Percentiles rank a stretch among this genome's conserved stretches.
Conservation (phyloP, 169 alveolate genomes). For the Babesia gibsoni region DNA sequence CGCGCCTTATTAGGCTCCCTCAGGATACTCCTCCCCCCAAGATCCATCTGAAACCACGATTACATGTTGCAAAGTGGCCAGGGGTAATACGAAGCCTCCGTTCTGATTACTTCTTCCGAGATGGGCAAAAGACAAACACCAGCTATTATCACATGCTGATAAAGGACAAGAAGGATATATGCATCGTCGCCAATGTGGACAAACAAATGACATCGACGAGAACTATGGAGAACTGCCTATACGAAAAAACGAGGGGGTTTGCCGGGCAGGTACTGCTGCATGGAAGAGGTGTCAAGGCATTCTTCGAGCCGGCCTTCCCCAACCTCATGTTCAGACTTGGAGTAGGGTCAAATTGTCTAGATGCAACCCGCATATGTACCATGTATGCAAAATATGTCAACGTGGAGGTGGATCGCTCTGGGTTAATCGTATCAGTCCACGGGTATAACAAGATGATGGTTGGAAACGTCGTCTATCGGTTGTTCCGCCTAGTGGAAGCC, state of each 20-base stretch:
- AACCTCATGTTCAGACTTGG: slow-evolving; percentile 81
- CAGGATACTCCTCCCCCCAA: slow-evolving; percentile 17
- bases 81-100: slow-evolving; percentile 72
- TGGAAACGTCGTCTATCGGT: slow-evolving; percentile 79
- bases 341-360: slow-evolving; percentile 82
- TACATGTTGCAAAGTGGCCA: slow-evolving; percentile 73
- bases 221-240: slow-evolving; percentile 67
- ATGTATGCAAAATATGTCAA: slow-evolving; percentile 73
- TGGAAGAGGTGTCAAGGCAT: slow-evolving; percentile 86
- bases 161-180: slow-evolving; percentile 57
- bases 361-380: slow-evolving; percentile 75
- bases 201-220: slow-evolving; percentile 53
- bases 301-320: slow-evolving; percentile 80
- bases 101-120: slow-evolving; percentile 64
- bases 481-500: slow-evolving; percentile 76
- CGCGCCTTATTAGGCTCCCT: slow-evolving; percentile 51
- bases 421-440: slow-evolving; percentile 70
- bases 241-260: slow-evolving; percentile 78
- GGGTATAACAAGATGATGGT: slow-evolving; percentile 82
- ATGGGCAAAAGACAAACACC: slow-evolving; percentile 53
- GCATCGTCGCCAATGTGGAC: slow-evolving; percentile 69
- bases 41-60: slow-evolving; percentile 61
- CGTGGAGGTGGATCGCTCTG: slow-evolving; percentile 75
- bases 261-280: slow-evolving; percentile 81
- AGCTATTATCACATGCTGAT: slow-evolving; percentile 65